These are phyloP conservation scores for Herpetomonas muscarum DNA, from an alignment of 208 protist species.

Conservation along the genomic window DNA sequence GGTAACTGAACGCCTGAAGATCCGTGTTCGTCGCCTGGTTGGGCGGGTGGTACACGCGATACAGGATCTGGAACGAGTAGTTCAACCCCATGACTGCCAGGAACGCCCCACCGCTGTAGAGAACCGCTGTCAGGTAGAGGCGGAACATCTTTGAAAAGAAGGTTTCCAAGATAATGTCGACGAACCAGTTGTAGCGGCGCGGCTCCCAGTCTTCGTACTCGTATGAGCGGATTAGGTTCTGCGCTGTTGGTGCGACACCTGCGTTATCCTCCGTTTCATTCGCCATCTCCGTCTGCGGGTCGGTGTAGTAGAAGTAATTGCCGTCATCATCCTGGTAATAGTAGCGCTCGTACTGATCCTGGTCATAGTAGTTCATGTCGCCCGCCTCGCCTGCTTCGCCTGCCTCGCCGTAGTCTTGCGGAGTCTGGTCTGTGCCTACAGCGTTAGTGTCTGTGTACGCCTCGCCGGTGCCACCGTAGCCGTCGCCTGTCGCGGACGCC, in stretches of 20 bases:
- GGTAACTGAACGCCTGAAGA: slow-evolving; percentile 56
- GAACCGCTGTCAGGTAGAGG: slow-evolving; percentile 73
- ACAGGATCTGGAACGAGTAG: slow-evolving; percentile 73
- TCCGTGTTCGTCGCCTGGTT: slow-evolving; percentile 19
- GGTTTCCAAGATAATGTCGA: slow-evolving; percentile 69
- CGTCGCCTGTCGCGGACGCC: slow-evolving; percentile 10
- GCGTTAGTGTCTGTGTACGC: slow-evolving; percentile 7
- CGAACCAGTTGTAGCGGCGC: slow-evolving; percentile 60
- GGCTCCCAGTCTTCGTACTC: slow-evolving; percentile 80
- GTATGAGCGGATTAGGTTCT: slow-evolving; percentile 51
- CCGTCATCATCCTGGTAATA: slow-evolving; percentile 74
- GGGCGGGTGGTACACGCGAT: slow-evolving; percentile 55
- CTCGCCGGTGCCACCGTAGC: background rate
- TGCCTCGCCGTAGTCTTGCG: slow-evolving; percentile 7
- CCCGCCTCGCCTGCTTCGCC: slow-evolving; percentile 13
- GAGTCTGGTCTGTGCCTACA: background rate
- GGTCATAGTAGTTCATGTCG: slow-evolving; percentile 38
- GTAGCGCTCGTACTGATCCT: slow-evolving; percentile 51
- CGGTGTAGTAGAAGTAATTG: slow-evolving; percentile 69
- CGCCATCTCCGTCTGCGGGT: slow-evolving; percentile 21
- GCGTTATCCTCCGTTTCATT: slow-evolving; percentile 16
- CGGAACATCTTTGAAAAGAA: slow-evolving; percentile 67
- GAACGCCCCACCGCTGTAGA: slow-evolving; percentile 62
- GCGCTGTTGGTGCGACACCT: slow-evolving; percentile 17
- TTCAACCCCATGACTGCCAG: slow-evolving; percentile 50